Evolutionary conservation across 208 protist species (phyloP).

Genomic region (Trypanosoma rangeli): DNA sequence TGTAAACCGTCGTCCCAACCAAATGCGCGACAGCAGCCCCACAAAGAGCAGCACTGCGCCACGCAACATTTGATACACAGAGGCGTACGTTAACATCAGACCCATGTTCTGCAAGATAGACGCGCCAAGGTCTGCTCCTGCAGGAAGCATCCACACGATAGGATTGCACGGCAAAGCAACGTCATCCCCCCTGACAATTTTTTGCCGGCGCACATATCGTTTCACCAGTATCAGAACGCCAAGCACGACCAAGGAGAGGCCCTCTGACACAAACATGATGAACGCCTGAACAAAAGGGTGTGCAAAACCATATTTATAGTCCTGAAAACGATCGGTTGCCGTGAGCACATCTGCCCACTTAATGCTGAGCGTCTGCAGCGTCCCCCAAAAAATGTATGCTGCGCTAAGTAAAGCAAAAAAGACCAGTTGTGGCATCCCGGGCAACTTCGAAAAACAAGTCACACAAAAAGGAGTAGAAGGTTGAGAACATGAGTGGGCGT

Average conservation of each 20-base stretch:
- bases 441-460: background rate
- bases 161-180: conserved; percentile 52
- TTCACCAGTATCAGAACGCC: conserved; percentile 31
- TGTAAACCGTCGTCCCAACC: conserved; percentile 63
- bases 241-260: conserved; percentile 64
- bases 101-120: conserved; percentile 88
- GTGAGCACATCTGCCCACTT: conserved; percentile 53
- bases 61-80: conserved; percentile 93
- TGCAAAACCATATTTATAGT: conserved; percentile 51
- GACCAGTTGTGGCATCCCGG: background rate
- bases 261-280: conserved; percentile 84
- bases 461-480: conserved; percentile 1
- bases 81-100: conserved; percentile 85
- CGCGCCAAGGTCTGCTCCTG: conserved; percentile 78
- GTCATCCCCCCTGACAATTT: conserved; percentile 35
- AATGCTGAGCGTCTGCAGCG: conserved; percentile 54
- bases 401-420: conserved; percentile 18
- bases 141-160: conserved; percentile 59
- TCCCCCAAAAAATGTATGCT: conserved; percentile 56
- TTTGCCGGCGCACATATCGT: conserved; percentile 18
- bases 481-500: background rate
- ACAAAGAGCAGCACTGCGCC: conserved; percentile 90
- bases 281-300: conserved; percentile 83
- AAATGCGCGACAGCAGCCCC: conserved; percentile 79
- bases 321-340: conserved; percentile 30